Evolutionary conservation across 805 yeast genomes (phyloP).

Genomic region (Barnettozyma californica): DNA sequence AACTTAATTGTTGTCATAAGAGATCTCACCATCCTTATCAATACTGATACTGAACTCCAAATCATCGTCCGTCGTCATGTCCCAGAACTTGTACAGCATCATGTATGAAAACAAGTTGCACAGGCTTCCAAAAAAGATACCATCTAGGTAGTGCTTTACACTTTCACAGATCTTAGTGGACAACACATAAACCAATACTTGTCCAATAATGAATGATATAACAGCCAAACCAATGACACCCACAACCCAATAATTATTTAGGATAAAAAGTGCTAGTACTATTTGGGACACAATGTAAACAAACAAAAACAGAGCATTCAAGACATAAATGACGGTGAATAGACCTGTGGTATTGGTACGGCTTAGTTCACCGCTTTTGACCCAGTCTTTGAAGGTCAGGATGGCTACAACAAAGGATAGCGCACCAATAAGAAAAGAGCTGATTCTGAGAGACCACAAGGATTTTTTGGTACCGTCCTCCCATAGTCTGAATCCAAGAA

Average conservation of each 20-base stretch:
- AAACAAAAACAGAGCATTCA: constrained; percentile 63
- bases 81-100: constrained; percentile 98
- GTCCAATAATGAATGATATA: constrained; percentile 77
- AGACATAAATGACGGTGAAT: constrained; percentile 62
- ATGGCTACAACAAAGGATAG: constrained; percentile 63
- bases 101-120: constrained; percentile 77
- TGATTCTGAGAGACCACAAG: constrained; percentile 47
- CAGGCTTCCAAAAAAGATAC: constrained; percentile 76
- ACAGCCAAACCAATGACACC: constrained; percentile 75
- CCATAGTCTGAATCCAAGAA: constrained; percentile 86
- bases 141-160: constrained; percentile 84
- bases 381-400: constrained; percentile 69
- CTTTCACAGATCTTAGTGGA: constrained; percentile 61
- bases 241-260: constrained; percentile 81
- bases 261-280: constrained; percentile 57
- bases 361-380: constrained; percentile 37
- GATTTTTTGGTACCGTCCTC: constrained; percentile 83
- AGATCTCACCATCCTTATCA: constrained; percentile 36
- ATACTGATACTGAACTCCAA: constrained; percentile 79
- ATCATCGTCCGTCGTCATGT: constrained; percentile 90
- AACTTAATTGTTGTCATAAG: constrained; percentile 11
- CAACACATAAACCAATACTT: constrained; percentile 65
- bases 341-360: constrained; percentile 56
- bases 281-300: constrained; percentile 65
- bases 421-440: constrained; percentile 53